phyloP scores from a whole-genome alignment of 495 filamentous ascomycete species.

The Penicillium roqueforti region DNA sequence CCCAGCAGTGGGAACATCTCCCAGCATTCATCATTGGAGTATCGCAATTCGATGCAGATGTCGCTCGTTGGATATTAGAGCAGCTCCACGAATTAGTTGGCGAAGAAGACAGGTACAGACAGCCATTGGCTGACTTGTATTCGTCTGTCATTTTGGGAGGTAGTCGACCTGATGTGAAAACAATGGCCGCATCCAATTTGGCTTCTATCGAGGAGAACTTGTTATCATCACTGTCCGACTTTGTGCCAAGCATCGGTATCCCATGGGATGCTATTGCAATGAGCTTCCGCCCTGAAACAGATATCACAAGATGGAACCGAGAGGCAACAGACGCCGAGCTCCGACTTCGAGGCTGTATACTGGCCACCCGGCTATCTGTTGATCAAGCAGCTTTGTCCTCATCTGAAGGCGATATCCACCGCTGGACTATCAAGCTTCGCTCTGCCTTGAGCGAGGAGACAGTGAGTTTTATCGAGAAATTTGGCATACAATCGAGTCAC shows the following conservation, averaged over 20 bases:
- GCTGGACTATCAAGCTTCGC: slow-evolving; percentile 33
- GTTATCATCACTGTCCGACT: slow-evolving; percentile 17
- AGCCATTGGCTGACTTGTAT: slow-evolving; percentile 28
- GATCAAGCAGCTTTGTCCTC: slow-evolving; percentile 7
- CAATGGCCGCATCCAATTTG: slow-evolving; percentile 32
- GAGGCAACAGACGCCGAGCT: slow-evolving; percentile 42
- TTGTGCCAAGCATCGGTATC: slow-evolving; percentile 14
- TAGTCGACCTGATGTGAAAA: slow-evolving; percentile 28
- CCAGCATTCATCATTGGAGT: slow-evolving; percentile 25
- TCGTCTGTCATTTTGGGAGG: slow-evolving; percentile 28
- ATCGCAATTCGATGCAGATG: slow-evolving; percentile 35
- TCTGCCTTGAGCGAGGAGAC: slow-evolving; percentile 43
- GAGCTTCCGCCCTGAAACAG: slow-evolving; percentile 22
- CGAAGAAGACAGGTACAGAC: slow-evolving; percentile 18
- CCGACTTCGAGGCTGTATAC: slow-evolving; percentile 52
- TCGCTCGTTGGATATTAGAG: slow-evolving; percentile 39
- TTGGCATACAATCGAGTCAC: not conserved
- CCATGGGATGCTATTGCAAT: slow-evolving; percentile 26
- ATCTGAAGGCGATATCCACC: slow-evolving; percentile 21
- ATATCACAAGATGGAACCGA: slow-evolving; percentile 35
- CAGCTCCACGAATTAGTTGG: slow-evolving; percentile 26
- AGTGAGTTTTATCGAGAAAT: slow-evolving; percentile 20
- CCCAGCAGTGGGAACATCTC: slow-evolving; percentile 16
- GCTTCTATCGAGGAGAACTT: slow-evolving; percentile 30
- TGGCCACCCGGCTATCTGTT: slow-evolving; percentile 50